Evolutionary conservation across 805 yeast genomes (phyloP).

Genomic region (Yamadazyma phyllophila): DNA sequence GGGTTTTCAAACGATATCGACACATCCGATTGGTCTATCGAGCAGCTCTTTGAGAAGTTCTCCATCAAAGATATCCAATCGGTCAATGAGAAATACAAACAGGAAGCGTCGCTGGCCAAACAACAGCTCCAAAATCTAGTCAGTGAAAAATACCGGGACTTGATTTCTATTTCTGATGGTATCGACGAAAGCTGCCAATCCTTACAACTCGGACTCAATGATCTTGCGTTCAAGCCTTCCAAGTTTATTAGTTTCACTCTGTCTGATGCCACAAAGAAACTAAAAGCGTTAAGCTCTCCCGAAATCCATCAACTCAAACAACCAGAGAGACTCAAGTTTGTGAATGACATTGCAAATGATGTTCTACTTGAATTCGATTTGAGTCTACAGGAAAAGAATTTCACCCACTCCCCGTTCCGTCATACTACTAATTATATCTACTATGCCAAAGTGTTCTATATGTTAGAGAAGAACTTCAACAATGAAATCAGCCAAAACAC

Average conservation of each 20-base stretch:
- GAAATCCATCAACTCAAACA: constrained; percentile 10
- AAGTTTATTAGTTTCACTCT: constrained; percentile 24
- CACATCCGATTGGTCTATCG: constrained; percentile 18
- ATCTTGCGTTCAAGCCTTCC: constrained; percentile 31
- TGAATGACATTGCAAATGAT: constrained; percentile 3
- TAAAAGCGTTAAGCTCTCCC: not conserved
- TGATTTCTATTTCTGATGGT: constrained; percentile 44
- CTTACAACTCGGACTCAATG: constrained; percentile 25
- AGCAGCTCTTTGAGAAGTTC: constrained; percentile 32
- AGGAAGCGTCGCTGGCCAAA: constrained; percentile 27
- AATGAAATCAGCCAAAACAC: constrained; percentile 1
- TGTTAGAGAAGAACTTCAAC: constrained; percentile 20
- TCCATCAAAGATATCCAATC: constrained; percentile 33
- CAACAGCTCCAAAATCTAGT: constrained; percentile 36
- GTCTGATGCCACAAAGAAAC: not conserved
- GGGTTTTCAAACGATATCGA: not conserved
- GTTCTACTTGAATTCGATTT: constrained; percentile 28
- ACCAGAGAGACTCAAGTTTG: constrained; percentile 13
- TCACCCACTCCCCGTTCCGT: not conserved
- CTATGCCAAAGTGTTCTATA: constrained; percentile 34
- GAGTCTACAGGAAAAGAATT: constrained; percentile 14
- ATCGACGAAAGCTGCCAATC: constrained; percentile 30
- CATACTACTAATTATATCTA: constrained; percentile 26
- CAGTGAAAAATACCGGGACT: constrained; percentile 41
- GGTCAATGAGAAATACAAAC: constrained; percentile 27